Conservation (phyloP, 768 basidiomycete genomes). For the Tremella mesenterica region DNA sequence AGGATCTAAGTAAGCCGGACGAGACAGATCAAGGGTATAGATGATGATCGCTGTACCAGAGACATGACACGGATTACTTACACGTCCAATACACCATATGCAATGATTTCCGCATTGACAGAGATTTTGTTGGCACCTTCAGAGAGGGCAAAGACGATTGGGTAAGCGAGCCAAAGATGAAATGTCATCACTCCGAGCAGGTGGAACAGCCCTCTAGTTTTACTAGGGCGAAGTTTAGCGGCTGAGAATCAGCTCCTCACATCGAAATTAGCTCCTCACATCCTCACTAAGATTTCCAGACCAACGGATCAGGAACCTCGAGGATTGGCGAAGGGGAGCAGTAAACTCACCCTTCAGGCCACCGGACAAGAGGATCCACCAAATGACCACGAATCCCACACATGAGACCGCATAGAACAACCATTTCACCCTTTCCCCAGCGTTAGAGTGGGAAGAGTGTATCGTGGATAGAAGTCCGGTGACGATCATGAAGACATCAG, state of each 20-base stretch:
- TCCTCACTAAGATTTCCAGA: no score
- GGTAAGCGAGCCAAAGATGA: conserved; percentile 41
- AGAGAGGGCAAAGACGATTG: conserved; percentile 40
- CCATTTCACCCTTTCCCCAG: conserved; percentile 32
- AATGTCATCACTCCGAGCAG: conserved; percentile 30
- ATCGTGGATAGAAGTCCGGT: conserved; percentile 32
- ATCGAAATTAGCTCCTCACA: not conserved
- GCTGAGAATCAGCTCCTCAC: conserved; percentile 16
- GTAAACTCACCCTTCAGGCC: conserved; percentile 34
- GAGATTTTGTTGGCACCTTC: conserved; percentile 38
- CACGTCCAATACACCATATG: conserved; percentile 41
- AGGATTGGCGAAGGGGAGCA: not conserved
- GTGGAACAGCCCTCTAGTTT: conserved; percentile 31
- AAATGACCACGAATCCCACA: conserved; percentile 33
- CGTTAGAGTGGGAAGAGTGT: conserved; percentile 16
- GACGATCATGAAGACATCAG: conserved; percentile 38
- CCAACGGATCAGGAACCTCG: no score
- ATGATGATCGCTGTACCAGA: no score
- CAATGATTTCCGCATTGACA: conserved; percentile 41
- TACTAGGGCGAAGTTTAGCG: conserved; percentile 30
- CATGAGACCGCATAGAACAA: conserved; percentile 32
- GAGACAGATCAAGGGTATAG: not conserved
- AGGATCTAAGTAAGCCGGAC: not conserved
- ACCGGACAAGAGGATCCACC: conserved; percentile 28
- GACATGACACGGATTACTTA: conserved; percentile 13